Conservation (phyloP, 2,329 filamentous ascomycete species). For the Aureobasidium sp. region DNA sequence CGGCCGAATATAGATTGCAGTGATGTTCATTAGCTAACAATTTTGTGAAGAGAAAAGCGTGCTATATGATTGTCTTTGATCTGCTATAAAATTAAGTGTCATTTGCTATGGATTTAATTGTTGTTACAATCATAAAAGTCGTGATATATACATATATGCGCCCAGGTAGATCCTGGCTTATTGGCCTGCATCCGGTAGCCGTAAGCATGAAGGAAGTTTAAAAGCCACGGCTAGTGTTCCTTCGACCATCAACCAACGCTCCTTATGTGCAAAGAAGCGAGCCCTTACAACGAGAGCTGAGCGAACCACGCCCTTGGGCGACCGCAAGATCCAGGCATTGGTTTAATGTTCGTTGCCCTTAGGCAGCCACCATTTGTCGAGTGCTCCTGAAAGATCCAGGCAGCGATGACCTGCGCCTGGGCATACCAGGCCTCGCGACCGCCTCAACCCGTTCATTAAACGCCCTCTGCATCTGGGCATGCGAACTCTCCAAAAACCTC, state of each 20-base stretch:
- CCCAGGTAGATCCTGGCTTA: not conserved
- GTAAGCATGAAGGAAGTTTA: too few species aligned
- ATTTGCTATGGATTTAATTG: not conserved
- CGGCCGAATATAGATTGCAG: too few species aligned
- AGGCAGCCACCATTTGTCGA: not conserved
- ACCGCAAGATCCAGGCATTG: too few species aligned
- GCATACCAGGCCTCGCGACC: not conserved
- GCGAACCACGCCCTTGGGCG: too few species aligned
- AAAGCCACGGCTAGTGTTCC: not conserved
- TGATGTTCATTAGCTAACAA: too few species aligned
- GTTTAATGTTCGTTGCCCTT: not conserved
- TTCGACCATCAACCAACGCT: not conserved
- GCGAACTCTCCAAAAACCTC: conserved; percentile 24
- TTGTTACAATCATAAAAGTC: not conserved
- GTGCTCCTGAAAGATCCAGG: not conserved
- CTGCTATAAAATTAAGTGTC: too few species aligned
- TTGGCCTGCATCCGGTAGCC: not conserved
- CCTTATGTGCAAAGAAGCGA: not conserved
- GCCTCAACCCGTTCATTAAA: conserved; percentile 22
- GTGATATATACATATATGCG: not conserved
- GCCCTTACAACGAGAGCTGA: too few species aligned
- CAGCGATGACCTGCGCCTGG: not conserved
- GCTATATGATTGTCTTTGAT: not conserved
- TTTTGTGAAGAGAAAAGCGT: too few species aligned
- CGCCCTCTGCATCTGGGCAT: conserved; percentile 21